These are phyloP conservation scores for Mrakiaceae sp. DNA, from an alignment of 1,284 basidiomycete genomes.

Conservation along the genomic window DNA sequence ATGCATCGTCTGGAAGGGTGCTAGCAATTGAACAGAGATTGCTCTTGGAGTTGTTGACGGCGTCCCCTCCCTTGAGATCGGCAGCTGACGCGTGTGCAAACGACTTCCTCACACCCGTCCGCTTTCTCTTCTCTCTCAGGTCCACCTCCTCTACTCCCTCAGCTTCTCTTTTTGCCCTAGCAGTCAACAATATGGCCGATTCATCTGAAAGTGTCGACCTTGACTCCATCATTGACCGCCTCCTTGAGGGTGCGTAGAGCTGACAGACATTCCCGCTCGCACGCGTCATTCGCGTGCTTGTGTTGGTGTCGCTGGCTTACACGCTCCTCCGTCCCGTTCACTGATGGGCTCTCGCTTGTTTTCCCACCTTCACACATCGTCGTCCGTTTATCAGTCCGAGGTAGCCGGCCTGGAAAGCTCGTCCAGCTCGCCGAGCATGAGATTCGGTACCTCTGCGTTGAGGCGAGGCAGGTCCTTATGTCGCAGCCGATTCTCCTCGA, in stretches of 20 bases:
- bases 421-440: constrained; percentile 49
- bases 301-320: not conserved
- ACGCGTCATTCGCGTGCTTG: constrained; percentile 2
- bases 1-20: not conserved
- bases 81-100: too few relatives aligned
- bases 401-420: constrained; percentile 48
- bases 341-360: not conserved
- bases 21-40: not conserved
- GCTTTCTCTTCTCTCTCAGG: not conserved
- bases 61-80: not conserved
- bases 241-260: constrained; percentile 72
- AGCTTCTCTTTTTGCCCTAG: not conserved
- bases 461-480: constrained; percentile 48
- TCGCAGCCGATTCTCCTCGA: constrained; percentile 50
- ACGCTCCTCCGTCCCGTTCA: not conserved
- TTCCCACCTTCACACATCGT: not conserved
- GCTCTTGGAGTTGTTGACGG: not conserved
- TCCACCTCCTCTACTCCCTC: not conserved
- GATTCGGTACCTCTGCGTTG: constrained; percentile 49
- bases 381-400: constrained; percentile 38
- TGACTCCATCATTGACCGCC: constrained; percentile 93
- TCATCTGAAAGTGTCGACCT: constrained; percentile 56
- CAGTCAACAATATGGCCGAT: constrained; percentile 36
- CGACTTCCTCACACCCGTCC: not conserved
- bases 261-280: constrained; percentile 1